Conservation (phyloP, 2,329 filamentous ascomycete genomes). For the Calonectria hawksworthii region DNA sequence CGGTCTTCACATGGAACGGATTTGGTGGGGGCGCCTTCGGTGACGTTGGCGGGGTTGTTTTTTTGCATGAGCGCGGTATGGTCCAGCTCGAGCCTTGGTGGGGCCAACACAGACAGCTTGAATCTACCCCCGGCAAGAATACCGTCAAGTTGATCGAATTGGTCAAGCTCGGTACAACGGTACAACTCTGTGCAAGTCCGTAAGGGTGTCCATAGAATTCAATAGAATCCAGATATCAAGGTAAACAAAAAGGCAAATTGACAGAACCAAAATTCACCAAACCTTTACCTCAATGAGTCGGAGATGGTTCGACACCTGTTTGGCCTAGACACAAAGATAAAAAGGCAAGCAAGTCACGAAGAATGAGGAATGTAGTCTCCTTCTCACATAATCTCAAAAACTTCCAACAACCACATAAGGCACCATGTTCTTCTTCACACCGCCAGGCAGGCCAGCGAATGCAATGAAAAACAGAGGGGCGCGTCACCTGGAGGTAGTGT, state of each 20-base stretch:
- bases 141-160: constrained; percentile 4
- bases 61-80: constrained; percentile 7
- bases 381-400: neutral
- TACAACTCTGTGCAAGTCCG: neutral
- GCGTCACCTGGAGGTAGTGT: no score
- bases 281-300: neutral
- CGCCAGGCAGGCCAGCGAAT: neutral
- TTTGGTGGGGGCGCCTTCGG: constrained; percentile 37
- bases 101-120: neutral
- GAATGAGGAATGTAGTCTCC: neutral
- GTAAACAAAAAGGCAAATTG: neutral
- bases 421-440: constrained; percentile 13
- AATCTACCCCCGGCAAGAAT: constrained; percentile 17
- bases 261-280: neutral
- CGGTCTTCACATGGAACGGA: constrained; percentile 26
- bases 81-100: constrained; percentile 1
- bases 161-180: neutral
- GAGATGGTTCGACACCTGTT: neutral
- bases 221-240: neutral
- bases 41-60: constrained; percentile 44
- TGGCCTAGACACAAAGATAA: neutral
- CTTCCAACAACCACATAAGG: no score
- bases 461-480: constrained; percentile 5
- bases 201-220: neutral
- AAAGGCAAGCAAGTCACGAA: neutral